Evolutionary conservation across 306 rosid genomes (phyloP), one percentile per base, ranked within the genome.

Genomic region (Benincasa hispida): DNA sequence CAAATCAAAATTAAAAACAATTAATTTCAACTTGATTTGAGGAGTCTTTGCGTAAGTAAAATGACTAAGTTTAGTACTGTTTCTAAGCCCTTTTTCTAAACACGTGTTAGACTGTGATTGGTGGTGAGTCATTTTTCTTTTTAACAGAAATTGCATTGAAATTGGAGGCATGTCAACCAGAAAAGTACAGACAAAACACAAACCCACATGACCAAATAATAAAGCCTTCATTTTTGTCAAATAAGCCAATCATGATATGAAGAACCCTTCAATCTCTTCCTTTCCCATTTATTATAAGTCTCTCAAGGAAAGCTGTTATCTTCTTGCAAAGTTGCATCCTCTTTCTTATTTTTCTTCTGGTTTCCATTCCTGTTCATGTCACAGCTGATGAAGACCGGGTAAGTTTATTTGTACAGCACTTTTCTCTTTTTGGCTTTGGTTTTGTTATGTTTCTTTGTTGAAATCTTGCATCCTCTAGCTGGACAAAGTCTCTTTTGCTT

Each of bases 181-280:
- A 72, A 72, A 72, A 72, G 76, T 72, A 48, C 76, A 69, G 75
- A 45, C 75, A 69, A 67, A 50, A 13, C 55, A 67, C 74, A 67
- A 41, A n/a, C 10, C n/a, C 27, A 27, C 74, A 69, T 69, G 17
- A 69, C 22, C 13, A 69, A 25, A 69, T 69, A 25, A 45, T 45
- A 69, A 69, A 69, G 55, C 75, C 12, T 69, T 69, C 21, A 45
- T 27, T 45, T 42, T 69, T 45, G 35, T 69, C 75, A 69, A 45
- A 69, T 69, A 2, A 69, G 37, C 56, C 56, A 42, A 69, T 69
- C 58, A 72, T 48, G n/a, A 41, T 67, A 41, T 39, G 53, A 67
- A 21, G 53, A 67, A 21, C 19, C 17, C 39, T 28, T 28, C 59
- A 59, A 10, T 47, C 75, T 70, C 76, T 54, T 53, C 77, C 70